A percentile compares a stretch with the other conserved stretches of the same genome.
Conservation (phyloP, 768 basidiomycete genomes). For the Butyriboletus loyo region DNA sequence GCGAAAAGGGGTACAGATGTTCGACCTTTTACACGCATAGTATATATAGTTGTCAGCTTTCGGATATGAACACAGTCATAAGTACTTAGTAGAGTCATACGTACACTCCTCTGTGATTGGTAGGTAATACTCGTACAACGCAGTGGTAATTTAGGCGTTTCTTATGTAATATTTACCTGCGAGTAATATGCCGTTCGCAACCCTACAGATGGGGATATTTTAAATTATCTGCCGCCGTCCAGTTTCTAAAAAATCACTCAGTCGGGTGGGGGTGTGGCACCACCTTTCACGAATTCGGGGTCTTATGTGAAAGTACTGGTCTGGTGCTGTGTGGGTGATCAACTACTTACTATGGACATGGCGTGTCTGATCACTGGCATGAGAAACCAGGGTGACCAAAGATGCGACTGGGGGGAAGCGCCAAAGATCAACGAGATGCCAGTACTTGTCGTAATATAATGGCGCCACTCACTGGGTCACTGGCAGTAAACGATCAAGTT, state of each 20-base stretch:
- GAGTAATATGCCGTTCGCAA: neutral
- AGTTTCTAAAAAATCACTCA: neutral
- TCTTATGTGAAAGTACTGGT: neutral
- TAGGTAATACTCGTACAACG: neutral
- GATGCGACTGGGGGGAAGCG: neutral
- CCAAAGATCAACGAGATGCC: neutral
- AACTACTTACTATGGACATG: neutral
- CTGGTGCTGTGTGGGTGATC: neutral
- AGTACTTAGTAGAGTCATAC: no score
- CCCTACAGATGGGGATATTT: neutral
- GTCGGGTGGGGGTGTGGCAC: neutral
- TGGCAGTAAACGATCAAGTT: constrained; percentile 10
- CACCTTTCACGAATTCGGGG: neutral
- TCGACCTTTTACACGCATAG: neutral
- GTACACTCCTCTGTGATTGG: neutral
- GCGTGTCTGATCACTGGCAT: constrained; percentile 2
- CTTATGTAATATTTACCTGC: neutral
- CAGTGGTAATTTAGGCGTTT: no score
- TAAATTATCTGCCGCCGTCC: neutral
- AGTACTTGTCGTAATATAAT: neutral
- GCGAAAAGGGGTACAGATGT: constrained; percentile 45
- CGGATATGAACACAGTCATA: constrained; percentile 6
- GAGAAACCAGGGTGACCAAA: neutral
- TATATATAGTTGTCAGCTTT: neutral
- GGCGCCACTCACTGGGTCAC: neutral